These are phyloP conservation scores for Scutellaria baicalensis DNA, from an alignment of 257 asterid genomes.

Conservation along the genomic window DNA sequence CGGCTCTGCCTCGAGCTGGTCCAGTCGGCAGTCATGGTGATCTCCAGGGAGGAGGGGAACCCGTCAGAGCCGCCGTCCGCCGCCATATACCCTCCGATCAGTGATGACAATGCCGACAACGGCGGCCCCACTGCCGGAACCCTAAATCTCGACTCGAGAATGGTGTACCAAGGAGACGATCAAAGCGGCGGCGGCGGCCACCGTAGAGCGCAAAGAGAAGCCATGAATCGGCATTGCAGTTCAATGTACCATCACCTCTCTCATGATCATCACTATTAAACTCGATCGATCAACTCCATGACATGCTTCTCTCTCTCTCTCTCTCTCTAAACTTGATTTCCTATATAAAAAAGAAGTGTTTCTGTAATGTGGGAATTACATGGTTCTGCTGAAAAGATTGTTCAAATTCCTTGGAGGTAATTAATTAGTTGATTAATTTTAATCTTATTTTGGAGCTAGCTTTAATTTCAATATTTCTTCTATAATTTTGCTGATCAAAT, in stretches of 20 bases:
- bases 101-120: slow-evolving; percentile 28
- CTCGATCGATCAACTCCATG: not conserved
- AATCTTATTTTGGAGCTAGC: not conserved
- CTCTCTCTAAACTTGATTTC: not conserved
- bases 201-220: slow-evolving; percentile 33
- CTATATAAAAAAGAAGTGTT: not conserved
- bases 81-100: slow-evolving; percentile 48
- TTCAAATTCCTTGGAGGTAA: slow-evolving; percentile 2
- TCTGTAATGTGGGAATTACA: slow-evolving; percentile 3
- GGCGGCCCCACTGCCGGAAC: not conserved
- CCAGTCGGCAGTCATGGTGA: slow-evolving; percentile 83
- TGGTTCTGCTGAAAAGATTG: not conserved
- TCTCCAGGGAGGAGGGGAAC: slow-evolving; percentile 72
- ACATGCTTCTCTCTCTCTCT: not conserved
- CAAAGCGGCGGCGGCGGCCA: slow-evolving; percentile 12
- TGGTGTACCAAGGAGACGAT: slow-evolving; percentile 45
- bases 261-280: slow-evolving; percentile 14
- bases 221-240: slow-evolving; percentile 22
- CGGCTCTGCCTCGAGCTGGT: slow-evolving; percentile 85
- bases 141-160: slow-evolving; percentile 49
- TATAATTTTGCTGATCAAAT: not conserved
- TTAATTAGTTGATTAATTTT: not conserved
- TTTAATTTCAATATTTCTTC: not conserved
- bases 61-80: slow-evolving; percentile 22
- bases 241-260: slow-evolving; percentile 52